Base-by-base conservation (phyloP, 2,329 filamentous ascomycete genomes). In the Celoporthe dispersa region DNA sequence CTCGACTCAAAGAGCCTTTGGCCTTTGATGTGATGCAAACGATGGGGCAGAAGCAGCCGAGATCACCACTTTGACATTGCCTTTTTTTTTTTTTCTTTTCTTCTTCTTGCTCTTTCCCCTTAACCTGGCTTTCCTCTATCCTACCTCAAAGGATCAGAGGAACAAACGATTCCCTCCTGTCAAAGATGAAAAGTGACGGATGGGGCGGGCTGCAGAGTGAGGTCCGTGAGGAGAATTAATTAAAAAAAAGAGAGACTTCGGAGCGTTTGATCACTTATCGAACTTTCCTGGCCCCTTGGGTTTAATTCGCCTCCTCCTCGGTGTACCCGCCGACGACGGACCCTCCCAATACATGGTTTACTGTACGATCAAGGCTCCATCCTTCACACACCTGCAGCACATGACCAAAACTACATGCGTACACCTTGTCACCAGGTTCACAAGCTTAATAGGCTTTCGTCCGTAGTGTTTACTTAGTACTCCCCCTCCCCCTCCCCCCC, bases 1-100 rank as follows among this genome's bases (percentile, higher is more conserved):
- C 48, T 48, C 44, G 64, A 69, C 44, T 68, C 61, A 71, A 71
- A 71, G 70, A 69, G 70, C 64, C 53, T 39, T 64, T 65, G 60
- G 69, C 59, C 64, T 68, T 65, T 71, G 70, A 70, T 71, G 64
- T 41, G 53, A 31, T 57, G 57, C 57, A 33, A 11, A 64, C 55
- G 60, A 44, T 59, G 48, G 33, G 35, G 41, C 62, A 48, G 44
- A 53, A 37, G 44, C 60, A 64, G 51, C 60, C 19, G 35, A 25
- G 37, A 65, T 67, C 61, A 53, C 63, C 59, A 51, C 44, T 66
- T 60, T 44, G 39, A 51, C 44, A 44, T 60, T 59, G 25, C 22
- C 35, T 37, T 59, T 22, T 44, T 35, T n/a, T 28, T 51, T 2
- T 35, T 41, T 53, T 28, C 41, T n/a, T 16, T n/a, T 48, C 19